These are phyloP conservation scores for Metschnikowia henanensis DNA, from an alignment of 805 yeast genomes.

Conservation along the genomic window DNA sequence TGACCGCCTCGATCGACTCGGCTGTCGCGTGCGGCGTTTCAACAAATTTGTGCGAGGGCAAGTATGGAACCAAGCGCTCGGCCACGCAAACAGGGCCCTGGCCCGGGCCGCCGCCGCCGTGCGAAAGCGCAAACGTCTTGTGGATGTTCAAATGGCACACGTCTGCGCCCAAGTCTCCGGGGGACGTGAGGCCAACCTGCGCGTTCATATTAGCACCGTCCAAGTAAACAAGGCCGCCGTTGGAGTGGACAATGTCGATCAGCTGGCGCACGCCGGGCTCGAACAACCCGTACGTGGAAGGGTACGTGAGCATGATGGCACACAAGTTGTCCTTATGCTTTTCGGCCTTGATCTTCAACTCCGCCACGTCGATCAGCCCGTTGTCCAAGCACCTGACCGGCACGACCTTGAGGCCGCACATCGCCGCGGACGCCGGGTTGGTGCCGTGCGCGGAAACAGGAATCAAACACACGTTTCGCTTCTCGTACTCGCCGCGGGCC, in stretches of 20 bases:
- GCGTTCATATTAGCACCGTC: slow-evolving; percentile 99
- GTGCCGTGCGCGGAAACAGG: slow-evolving; percentile 99
- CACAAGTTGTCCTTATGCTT: slow-evolving; percentile 73
- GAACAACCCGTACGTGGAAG: slow-evolving; percentile 94
- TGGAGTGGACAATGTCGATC: slow-evolving; percentile 75
- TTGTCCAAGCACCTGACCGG: slow-evolving; percentile 83
- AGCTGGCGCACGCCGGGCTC: slow-evolving; percentile 90
- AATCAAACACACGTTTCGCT: slow-evolving; percentile 85
- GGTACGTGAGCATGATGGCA: slow-evolving; percentile 95
- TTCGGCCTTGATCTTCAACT: slow-evolving; percentile 69
- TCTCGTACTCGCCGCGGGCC: slow-evolving; percentile 59
- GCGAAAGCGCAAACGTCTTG: slow-evolving; percentile 96
- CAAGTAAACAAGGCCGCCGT: slow-evolving; percentile 95
- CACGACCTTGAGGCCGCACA: slow-evolving; percentile 93
- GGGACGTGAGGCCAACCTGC: slow-evolving; percentile 95
- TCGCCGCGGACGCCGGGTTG: slow-evolving; percentile 97
- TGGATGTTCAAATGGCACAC: slow-evolving; percentile 97
- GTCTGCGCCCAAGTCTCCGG: slow-evolving; percentile 97
- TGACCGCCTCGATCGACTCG: slow-evolving; percentile 69
- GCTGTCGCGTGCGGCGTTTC: slow-evolving; percentile 47
- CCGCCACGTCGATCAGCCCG: slow-evolving; percentile 84
- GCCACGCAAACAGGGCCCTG: slow-evolving; percentile 97
- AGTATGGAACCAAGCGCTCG: slow-evolving; percentile 71
- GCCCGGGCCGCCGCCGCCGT: slow-evolving; percentile 99
- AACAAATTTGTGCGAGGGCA: slow-evolving; percentile 76